Percentiles rank a stretch among this genome's conserved stretches.
Evolutionary conservation across 176 grass and related monocot genomes (phyloP).

Genomic region (Miscanthus lutarioriparius): DNA sequence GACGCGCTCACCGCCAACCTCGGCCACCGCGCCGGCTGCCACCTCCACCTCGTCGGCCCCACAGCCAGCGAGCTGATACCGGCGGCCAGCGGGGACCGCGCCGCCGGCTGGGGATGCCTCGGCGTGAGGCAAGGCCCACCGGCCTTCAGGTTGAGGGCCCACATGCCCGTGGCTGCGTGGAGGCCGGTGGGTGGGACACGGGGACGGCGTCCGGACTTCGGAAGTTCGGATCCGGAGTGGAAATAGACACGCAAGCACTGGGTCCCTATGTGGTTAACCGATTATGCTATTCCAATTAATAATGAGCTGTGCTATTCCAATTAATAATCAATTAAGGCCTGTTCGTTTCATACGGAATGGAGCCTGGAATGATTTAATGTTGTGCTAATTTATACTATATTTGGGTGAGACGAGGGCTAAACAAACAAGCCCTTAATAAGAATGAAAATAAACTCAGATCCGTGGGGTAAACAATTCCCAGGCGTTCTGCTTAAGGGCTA

Average conservation of each 20-base stretch:
- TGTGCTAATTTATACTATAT: too few species aligned
- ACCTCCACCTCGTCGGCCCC: constrained; percentile 2
- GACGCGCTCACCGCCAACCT: constrained; percentile 52
- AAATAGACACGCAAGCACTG: neutral
- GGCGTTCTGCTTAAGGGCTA: too few species aligned
- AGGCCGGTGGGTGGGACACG: neutral
- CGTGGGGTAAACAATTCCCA: too few species aligned
- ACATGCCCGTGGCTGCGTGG: constrained; percentile 49
- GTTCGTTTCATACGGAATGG: too few species aligned
- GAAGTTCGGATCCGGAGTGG: neutral
- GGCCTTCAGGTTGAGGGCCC: constrained; percentile 59
- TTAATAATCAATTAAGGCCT: too few species aligned
- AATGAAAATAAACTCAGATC: too few species aligned
- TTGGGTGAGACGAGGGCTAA: too few species aligned
- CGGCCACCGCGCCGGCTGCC: constrained; percentile 30
- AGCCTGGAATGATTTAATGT: too few species aligned
- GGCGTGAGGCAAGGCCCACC: constrained; percentile 37
- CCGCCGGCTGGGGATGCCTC: constrained; percentile 9
- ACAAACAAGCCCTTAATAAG: too few species aligned
- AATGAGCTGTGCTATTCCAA: too few species aligned
- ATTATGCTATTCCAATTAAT: too few species aligned
- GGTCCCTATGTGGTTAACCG: neutral
- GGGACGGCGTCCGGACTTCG: neutral
- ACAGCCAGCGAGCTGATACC: constrained; percentile 28
- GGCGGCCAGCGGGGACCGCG: neutral